Conservation (phyloP, 2,329 filamentous ascomycete genomes). For the Xylogone sp. region DNA sequence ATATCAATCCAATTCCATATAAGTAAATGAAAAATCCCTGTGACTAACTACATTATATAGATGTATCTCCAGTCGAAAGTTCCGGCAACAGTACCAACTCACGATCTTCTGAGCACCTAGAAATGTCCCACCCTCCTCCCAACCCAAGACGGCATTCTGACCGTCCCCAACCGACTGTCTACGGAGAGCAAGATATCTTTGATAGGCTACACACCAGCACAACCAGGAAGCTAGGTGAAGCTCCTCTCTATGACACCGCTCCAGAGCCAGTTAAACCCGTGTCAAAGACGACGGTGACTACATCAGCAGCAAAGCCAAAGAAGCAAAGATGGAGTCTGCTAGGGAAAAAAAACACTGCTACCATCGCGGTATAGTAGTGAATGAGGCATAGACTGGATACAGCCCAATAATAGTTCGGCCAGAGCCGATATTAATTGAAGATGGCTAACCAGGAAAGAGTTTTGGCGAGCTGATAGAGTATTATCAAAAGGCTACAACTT, state of each 20-base stretch:
- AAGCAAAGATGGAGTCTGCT: slow-evolving; percentile 22
- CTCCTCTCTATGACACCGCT: slow-evolving; percentile 19
- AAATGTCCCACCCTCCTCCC: slow-evolving; percentile 12
- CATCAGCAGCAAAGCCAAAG: slow-evolving; percentile 14
- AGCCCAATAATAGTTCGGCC: too few species aligned
- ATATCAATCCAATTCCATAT: too few species aligned
- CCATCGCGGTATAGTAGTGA: slow-evolving; percentile 11
- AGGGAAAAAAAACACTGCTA: slow-evolving; percentile 17
- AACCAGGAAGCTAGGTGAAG: slow-evolving; percentile 28
- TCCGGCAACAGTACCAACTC: slow-evolving; percentile 21
- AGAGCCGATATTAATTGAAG: too few species aligned
- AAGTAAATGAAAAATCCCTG: too few species aligned
- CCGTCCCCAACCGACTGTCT: slow-evolving; percentile 19
- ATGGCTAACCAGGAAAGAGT: too few species aligned
- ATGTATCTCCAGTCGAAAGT: slow-evolving; percentile 19
- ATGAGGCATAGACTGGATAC: too few species aligned
- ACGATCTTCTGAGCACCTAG: slow-evolving; percentile 21
- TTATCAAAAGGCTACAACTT: too few species aligned
- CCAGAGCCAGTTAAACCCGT: slow-evolving; percentile 7
- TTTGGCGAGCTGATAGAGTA: too few species aligned
- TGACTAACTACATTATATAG: slow-evolving; percentile 14
- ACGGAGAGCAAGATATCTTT: slow-evolving; percentile 24
- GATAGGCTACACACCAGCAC: slow-evolving; percentile 27
- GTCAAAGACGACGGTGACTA: neutral
- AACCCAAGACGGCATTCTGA: slow-evolving; percentile 1